phyloP scores from a whole-genome alignment of 208 protist genomes.

The Lotmaria passim region DNA sequence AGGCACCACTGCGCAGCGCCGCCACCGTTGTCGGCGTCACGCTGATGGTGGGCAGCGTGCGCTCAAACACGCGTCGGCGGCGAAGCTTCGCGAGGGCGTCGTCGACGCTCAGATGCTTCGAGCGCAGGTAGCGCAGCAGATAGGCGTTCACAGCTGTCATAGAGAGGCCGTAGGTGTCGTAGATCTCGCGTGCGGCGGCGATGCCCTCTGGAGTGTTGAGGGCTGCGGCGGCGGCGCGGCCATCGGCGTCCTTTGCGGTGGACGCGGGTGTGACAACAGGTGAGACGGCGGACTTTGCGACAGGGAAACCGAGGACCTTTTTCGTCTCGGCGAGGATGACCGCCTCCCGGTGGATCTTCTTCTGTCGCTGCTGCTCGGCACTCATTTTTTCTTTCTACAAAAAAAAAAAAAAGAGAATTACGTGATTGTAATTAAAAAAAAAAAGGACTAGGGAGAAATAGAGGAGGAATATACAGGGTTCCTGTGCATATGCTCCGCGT shows the following conservation, averaged over 20 bases:
- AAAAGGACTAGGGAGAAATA: neutral
- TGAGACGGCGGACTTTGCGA: neutral
- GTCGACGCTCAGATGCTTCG: slow-evolving; percentile 45
- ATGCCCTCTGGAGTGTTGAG: slow-evolving; percentile 19
- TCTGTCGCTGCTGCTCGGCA: slow-evolving; percentile 27
- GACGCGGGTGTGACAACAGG: slow-evolving; percentile 11
- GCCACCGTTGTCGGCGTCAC: slow-evolving; percentile 55
- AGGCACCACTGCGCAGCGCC: slow-evolving; percentile 52
- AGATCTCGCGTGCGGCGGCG: slow-evolving; percentile 12
- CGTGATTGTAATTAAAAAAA: neutral
- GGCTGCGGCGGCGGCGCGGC: neutral
- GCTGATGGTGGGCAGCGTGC: slow-evolving; percentile 55
- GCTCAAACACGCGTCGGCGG: slow-evolving; percentile 67
- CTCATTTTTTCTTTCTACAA: slow-evolving; percentile 19
- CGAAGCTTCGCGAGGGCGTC: slow-evolving; percentile 61
- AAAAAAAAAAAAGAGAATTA: neutral
- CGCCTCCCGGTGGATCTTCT: slow-evolving; percentile 38
- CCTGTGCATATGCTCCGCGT: too few species aligned
- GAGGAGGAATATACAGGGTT: neutral
- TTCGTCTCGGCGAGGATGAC: slow-evolving; percentile 45
- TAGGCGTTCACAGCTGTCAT: slow-evolving; percentile 51
- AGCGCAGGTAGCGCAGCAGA: slow-evolving; percentile 64
- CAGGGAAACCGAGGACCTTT: slow-evolving; percentile 30
- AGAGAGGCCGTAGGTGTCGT: slow-evolving; percentile 26
- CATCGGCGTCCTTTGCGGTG: neutral